Conservation (phyloP, 1,284 basidiomycete species). For the Trichosporon sp. region DNA sequence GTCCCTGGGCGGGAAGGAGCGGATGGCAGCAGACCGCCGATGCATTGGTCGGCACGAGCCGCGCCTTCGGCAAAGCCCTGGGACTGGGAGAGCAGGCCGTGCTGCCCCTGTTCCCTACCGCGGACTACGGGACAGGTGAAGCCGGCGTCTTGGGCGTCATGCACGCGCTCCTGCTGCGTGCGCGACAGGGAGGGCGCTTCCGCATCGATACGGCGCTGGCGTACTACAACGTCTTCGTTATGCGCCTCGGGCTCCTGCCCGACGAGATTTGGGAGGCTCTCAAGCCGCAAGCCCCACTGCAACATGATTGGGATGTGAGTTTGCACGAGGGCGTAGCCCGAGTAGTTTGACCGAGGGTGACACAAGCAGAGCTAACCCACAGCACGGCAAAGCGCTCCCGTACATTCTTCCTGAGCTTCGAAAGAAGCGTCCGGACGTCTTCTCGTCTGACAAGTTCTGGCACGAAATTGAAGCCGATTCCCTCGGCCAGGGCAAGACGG, state of each 20-base stretch:
- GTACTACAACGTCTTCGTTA: constrained; percentile 26
- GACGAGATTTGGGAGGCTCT: constrained; percentile 24
- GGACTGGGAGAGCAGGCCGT: constrained; percentile 23
- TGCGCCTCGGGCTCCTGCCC: constrained; percentile 22
- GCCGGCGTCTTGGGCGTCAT: constrained; percentile 24
- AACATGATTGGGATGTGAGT: constrained; percentile 27
- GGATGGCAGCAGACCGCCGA: constrained; percentile 31
- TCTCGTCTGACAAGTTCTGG: constrained; percentile 24
- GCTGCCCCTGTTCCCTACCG: constrained; percentile 26
- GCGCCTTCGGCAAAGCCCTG: constrained; percentile 17
- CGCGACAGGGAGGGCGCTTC: constrained; percentile 21
- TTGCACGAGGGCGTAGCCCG: no score
- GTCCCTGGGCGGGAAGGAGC: constrained; percentile 25
- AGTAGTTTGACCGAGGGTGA: no score
- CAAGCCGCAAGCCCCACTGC: constrained; percentile 8
- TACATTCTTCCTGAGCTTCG: constrained; percentile 15
- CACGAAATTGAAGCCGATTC: constrained; percentile 15
- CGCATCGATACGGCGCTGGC: constrained; percentile 24
- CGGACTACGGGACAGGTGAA: constrained; percentile 25
- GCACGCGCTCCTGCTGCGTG: constrained; percentile 25
- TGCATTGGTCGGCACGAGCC: constrained; percentile 18
- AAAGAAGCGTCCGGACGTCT: constrained; percentile 11
- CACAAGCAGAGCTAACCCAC: background rate
- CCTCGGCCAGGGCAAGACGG: background rate
- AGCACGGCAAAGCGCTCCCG: constrained; percentile 14